A percentile compares a stretch with the other conserved stretches of the same genome.
phyloP scores from a whole-genome alignment of 169 alveolate species.

The Fabrea salina region DNA sequence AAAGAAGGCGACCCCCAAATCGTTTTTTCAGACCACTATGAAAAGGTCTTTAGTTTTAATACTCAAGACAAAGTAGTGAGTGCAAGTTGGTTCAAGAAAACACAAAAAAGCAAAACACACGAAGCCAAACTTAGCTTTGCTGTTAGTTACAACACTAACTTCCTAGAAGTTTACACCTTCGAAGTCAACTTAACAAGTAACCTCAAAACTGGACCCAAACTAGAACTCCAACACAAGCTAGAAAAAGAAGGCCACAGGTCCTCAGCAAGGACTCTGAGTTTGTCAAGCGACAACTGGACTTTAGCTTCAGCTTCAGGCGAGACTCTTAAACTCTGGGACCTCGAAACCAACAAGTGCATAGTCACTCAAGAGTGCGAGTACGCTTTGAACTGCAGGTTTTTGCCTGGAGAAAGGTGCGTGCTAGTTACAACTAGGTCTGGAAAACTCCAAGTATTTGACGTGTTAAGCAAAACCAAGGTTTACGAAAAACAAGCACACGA shows the following conservation, averaged over 20 bases:
- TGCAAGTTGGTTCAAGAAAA: not conserved
- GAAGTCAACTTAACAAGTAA: not conserved
- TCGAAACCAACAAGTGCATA: not conserved
- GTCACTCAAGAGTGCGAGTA: constrained; percentile 19
- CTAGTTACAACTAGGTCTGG: constrained; percentile 64
- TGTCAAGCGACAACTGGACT: constrained; percentile 26
- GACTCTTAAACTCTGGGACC: constrained; percentile 20
- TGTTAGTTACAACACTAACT: constrained; percentile 26
- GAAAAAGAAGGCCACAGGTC: constrained; percentile 36
- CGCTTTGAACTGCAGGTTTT: not conserved
- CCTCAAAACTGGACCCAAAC: not conserved
- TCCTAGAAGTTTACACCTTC: constrained; percentile 15
- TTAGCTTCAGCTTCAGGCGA: constrained; percentile 30
- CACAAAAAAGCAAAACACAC: not conserved
- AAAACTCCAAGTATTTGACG: constrained; percentile 41
- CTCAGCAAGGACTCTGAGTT: constrained; percentile 28
- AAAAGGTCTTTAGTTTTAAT: not conserved
- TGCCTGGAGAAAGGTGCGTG: constrained; percentile 40
- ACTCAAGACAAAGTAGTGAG: not conserved
- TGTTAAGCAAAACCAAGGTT: constrained; percentile 37
- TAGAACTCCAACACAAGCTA: not conserved
- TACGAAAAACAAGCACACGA: constrained; percentile 57
- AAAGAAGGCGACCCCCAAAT: constrained; percentile 6
- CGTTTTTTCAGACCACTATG: constrained; percentile 17
- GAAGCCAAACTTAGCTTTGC: not conserved